Conservation (phyloP, 768 basidiomycete genomes). For the Hygrophoropsis aurantiaca region DNA sequence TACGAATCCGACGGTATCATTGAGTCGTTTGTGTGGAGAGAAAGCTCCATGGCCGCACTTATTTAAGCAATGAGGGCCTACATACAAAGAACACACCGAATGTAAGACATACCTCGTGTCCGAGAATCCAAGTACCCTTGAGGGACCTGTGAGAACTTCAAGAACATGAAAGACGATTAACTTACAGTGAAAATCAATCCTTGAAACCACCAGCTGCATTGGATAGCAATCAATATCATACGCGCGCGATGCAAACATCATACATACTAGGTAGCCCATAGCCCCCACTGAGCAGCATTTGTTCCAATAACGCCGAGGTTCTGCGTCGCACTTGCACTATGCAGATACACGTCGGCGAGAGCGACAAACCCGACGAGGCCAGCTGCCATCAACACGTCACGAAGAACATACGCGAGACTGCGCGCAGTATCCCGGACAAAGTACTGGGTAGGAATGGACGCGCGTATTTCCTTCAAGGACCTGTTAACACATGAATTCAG, state of each 20-base stretch:
- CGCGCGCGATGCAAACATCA: neutral
- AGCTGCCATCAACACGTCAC: conserved; percentile 46
- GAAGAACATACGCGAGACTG: conserved; percentile 13
- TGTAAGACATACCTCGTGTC: conserved; percentile 46
- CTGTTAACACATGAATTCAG: no score
- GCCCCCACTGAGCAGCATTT: conserved; percentile 39
- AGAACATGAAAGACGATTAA: conserved; percentile 6
- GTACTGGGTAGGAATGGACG: no score
- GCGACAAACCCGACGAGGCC: conserved; percentile 14
- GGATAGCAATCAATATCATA: neutral
- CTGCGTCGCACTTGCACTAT: conserved; percentile 15
- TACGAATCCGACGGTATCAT: conserved; percentile 52
- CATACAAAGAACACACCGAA: neutral
- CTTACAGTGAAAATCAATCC: conserved; percentile 48
- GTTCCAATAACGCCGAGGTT: conserved; percentile 35
- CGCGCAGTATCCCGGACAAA: no score
- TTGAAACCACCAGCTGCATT: conserved; percentile 60
- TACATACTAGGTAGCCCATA: conserved; percentile 49
- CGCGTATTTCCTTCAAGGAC: no score
- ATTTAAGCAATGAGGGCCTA: conserved; percentile 2
- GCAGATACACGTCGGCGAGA: conserved; percentile 39
- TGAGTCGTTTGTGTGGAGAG: conserved; percentile 46
- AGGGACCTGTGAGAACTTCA: no score
- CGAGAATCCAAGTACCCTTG: no score
- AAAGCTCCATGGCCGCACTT: conserved; percentile 61